Base-by-base conservation (phyloP, 2,329 filamentous ascomycete genomes). In the Epichloe amarillans region DNA sequence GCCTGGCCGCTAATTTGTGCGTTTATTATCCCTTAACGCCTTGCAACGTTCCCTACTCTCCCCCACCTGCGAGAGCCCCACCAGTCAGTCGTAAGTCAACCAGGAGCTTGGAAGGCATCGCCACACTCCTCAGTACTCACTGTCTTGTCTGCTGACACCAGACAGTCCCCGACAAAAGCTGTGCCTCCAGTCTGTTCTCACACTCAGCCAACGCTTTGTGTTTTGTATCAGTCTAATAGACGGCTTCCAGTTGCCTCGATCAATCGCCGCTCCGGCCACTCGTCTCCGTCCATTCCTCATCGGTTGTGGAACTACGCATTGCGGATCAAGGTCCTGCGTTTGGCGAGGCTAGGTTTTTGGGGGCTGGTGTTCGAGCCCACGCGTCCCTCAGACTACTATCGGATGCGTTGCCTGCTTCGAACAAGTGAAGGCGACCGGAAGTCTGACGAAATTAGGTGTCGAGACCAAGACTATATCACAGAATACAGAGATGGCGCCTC, bases 401-500 rank as follows among this genome's bases (percentile, higher is more conserved):
- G 30, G 30, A 30, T 30, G 30, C 30, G 30, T 4, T 30, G 30
- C 3, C 30, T 30, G 12, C 23, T 44, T 44, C 41, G 14, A 43
- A 26, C 21, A 10, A 38, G 15, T 30, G 30, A 30, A 30, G 30
- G 30, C 30, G 30, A 30, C 30, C 46, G 8, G 14, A 10, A 17
- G 46, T 33, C 33, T 26, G 11, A 21, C 35, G 11, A 35, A 33
- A 40, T 15, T 19, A 44, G 41, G 47, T 21, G 39, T 15, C 26
- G 3, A 36, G 23, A 43, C 46, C 40, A 26, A 30, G 21, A 59
- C 57, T 56, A 53, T 56, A 59, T 57, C 58, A 26, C 53, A 57
- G 55, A 43, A 50, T 23, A 38, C 33, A 53, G 51, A 56, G 39
- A 62, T 62, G 60, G 47, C 57, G 38, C 50, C 52, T 50, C 63